Base-by-base conservation (phyloP, 257 asterid species). In the Oldenlandia corymbosa region DNA sequence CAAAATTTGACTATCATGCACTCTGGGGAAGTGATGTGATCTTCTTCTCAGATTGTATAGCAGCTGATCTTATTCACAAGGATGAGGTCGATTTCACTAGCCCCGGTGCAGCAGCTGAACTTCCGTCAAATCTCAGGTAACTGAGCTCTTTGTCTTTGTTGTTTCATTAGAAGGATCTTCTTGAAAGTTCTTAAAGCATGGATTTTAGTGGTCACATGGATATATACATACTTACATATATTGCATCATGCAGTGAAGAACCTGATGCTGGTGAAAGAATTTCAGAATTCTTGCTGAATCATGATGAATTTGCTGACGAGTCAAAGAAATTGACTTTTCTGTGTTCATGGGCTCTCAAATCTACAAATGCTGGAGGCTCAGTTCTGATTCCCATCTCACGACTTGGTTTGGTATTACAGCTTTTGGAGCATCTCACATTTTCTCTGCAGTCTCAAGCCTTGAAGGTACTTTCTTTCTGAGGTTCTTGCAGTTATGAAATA, bases 321-420 rank as follows among this genome's bases (percentile, higher is more conserved):
- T 82, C 68, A 53, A 91, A 85, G 68, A 92, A 85, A 74, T 71
- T 92, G 71, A 77, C 84, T 67, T 92, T 79, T 76, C 67, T 89
- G 73, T 77, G 92, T 75, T 82, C 91, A 34, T 84, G 85, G 74
- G 80, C 86, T 26, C 54, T 87, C 80, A 88, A 82, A 64, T 81
- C 86, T 73, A 58, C 80, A 57, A 85, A 65, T 64, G 79, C 76
- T 20, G 91, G 96, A 53, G 95, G 97, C 51, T 87, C 97, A 3
- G 93, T 84, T 76, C 73, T 92, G 60, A 85, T 92, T 79, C 87
- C 99, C 58, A 78, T 82, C 68, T 95, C 91, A 56, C 86, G 90
- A 26, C 74, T 83, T 65, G 93, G 89, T 62, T 65, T 81, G 62
- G 63, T 87, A 79, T 78, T 92, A 74, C 93, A 82, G 78, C 82